phyloP scores from a whole-genome alignment of 306 rosid species.

The Trifolium dubium region DNA sequence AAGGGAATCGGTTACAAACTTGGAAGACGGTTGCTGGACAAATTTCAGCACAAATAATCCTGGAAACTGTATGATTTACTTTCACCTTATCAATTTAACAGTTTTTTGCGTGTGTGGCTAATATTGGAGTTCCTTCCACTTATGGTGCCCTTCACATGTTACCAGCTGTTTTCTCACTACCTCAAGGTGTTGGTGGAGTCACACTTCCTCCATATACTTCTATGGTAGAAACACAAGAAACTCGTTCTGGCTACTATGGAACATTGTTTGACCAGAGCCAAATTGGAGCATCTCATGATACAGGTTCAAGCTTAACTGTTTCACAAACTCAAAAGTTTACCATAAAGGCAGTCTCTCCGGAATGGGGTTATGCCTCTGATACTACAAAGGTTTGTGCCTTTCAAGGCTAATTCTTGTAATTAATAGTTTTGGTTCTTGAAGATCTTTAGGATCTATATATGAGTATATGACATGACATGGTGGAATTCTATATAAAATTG shows the following conservation, averaged over 20 bases:
- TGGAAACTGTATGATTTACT: constrained; percentile 56
- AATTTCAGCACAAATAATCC: constrained; percentile 45
- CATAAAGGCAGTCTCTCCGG: constrained; percentile 80
- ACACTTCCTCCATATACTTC: constrained; percentile 57
- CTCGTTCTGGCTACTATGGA: constrained; percentile 54
- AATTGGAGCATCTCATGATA: constrained; percentile 50
- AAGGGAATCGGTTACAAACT: constrained; percentile 48
- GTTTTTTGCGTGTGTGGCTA: background rate
- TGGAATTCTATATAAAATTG: constrained; percentile 18
- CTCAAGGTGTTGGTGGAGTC: constrained; percentile 50
- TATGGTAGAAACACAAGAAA: constrained; percentile 46
- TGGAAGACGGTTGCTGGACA: constrained; percentile 58
- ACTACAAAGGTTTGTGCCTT: constrained; percentile 72
- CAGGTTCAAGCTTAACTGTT: constrained; percentile 65
- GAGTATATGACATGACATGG: background rate
- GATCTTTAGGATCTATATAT: constrained; percentile 26
- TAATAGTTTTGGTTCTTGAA: constrained; percentile 30
- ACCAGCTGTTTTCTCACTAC: constrained; percentile 58
- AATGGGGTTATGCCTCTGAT: constrained; percentile 81
- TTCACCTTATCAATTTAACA: constrained; percentile 22
- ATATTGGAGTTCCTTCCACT: constrained; percentile 38
- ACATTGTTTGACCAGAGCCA: constrained; percentile 59
- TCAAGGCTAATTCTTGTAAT: constrained; percentile 18
- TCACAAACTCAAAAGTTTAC: constrained; percentile 79
- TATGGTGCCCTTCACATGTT: constrained; percentile 50